These are phyloP conservation scores for Myrmaecium sp. DNA, from an alignment of 2,329 filamentous ascomycete species.

Conservation along the genomic window DNA sequence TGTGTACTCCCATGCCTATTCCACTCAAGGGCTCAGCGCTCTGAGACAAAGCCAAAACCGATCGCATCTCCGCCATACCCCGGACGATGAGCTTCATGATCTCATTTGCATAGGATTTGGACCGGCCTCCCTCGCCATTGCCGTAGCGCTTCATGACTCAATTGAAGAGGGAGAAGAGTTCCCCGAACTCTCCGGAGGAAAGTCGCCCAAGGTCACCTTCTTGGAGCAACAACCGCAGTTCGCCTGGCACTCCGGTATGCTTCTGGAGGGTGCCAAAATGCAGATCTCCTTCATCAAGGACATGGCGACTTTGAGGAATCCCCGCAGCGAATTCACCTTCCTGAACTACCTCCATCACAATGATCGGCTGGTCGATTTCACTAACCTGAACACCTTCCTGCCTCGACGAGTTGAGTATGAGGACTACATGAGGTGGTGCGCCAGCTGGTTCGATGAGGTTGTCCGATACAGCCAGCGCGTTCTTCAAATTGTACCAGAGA, in stretches of 20 bases:
- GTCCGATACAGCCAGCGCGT: conserved; percentile 70
- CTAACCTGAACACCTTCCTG: conserved; percentile 77
- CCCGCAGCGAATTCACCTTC: conserved; percentile 83
- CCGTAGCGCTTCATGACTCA: conserved; percentile 75
- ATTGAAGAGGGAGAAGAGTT: too few species aligned
- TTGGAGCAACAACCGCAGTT: conserved; percentile 73
- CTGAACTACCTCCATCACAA: conserved; percentile 82
- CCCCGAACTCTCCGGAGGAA: conserved; percentile 16
- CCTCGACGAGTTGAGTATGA: conserved; percentile 81
- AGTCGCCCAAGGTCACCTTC: conserved; percentile 59
- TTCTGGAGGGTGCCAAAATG: conserved; percentile 85
- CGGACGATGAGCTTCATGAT: conserved; percentile 54
- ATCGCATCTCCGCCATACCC: conserved; percentile 35
- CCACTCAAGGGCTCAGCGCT: too few species aligned
- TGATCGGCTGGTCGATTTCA: conserved; percentile 71
- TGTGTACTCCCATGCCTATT: too few species aligned
- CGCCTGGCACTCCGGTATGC: conserved; percentile 90
- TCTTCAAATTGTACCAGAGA: conserved; percentile 47
- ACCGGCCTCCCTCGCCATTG: conserved; percentile 76
- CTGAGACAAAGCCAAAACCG: too few species aligned
- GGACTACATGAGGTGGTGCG: conserved; percentile 90
- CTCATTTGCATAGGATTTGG: conserved; percentile 86
- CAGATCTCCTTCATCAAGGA: conserved; percentile 98
- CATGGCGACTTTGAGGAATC: conserved; percentile 74
- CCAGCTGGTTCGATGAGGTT: conserved; percentile 54